phyloP scores from a whole-genome alignment of 129 eudicot species.

The Artemisia argyi region DNA sequence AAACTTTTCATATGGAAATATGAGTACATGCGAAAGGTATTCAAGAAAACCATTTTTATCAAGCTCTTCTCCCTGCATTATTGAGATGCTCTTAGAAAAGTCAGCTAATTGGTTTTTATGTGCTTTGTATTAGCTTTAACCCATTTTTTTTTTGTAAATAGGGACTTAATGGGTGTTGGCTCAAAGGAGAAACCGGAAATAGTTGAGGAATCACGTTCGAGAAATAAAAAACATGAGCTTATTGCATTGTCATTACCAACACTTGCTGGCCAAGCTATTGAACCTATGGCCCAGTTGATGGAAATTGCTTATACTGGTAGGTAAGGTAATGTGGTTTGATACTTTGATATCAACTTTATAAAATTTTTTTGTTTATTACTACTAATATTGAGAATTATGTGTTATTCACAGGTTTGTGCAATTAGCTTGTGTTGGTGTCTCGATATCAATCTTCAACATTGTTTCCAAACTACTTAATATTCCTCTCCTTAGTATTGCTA shows the following conservation, averaged over 20 bases:
- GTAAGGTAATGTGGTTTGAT: constrained; percentile 50
- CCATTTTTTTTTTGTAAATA: constrained; percentile 30
- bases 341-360: not conserved
- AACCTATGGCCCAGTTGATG: constrained; percentile 76
- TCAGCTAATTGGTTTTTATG: constrained; percentile 12
- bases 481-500: constrained; percentile 94
- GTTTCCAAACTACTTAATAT: constrained; percentile 84
- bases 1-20: too few species aligned
- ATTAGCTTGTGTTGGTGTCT: constrained; percentile 92
- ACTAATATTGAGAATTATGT: too few species aligned
- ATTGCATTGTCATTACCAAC: constrained; percentile 76
- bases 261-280: constrained; percentile 89
- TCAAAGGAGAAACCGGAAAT: constrained; percentile 25
- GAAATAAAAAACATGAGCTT: constrained; percentile 61
- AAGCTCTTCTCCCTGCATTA: too few species aligned
- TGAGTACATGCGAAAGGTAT: too few species aligned
- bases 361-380: too few species aligned
- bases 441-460: constrained; percentile 81
- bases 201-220: constrained; percentile 27
- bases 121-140: too few species aligned
- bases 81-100: not conserved
- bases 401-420: constrained; percentile 64
- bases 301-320: constrained; percentile 92
- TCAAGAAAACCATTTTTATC: too few species aligned
- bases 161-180: constrained; percentile 41